Evolutionary conservation across 2,329 filamentous ascomycete species (phyloP), one percentile per base, ranked within the genome.

Genomic region (Cryphonectria radicalis): DNA sequence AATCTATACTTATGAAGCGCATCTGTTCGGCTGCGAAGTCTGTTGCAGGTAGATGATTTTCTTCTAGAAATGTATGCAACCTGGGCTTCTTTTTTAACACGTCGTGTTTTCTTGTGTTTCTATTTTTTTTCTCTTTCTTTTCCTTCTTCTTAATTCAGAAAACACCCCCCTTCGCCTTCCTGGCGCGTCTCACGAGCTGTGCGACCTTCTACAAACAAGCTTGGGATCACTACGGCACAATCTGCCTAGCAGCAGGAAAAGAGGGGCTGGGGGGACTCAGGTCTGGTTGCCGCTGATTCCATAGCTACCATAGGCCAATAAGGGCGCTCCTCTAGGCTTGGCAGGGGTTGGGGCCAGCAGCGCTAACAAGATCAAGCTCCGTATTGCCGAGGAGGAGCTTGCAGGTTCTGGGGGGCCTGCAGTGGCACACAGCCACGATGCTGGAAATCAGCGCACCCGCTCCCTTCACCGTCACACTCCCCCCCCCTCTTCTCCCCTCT

Each of bases 331-430:
- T 22, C n/a, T 4, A 22, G 62, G 19, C n/a, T 22, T 5, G n/a
- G 62, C 62, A 64, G 62, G 62, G 62, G 62, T 64, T 64, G n/a
- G n/a, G 40, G 35, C 35, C 62, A 43, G 35, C 37, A 46, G 62
- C 62, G 62, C 62, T 64, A 64, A 64, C 22, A 37, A 32, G 40
- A 13, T 46, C 35, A 64, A 64, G 40, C 62, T 64, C 62, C 62
- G 62, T 46, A 25, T 28, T 37, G 62, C 62, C 62, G n/a, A n/a
- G n/a, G 62, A 64, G 40, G 62, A 64, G n/a, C 40, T 64, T n/a
- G 60, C 60, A 63, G 60, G 32, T 42, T 14, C 37, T 37, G n/a
- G n/a, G 60, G 37, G 60, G 28, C 62, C 62, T 43, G 35, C 22
- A 64, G 32, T 62, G 59, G 17, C 62, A 64, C 62, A 64, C 62